phyloP scores from a whole-genome alignment of 2,329 filamentous ascomycete genomes.

The Beauveria scarabaeidicola region DNA sequence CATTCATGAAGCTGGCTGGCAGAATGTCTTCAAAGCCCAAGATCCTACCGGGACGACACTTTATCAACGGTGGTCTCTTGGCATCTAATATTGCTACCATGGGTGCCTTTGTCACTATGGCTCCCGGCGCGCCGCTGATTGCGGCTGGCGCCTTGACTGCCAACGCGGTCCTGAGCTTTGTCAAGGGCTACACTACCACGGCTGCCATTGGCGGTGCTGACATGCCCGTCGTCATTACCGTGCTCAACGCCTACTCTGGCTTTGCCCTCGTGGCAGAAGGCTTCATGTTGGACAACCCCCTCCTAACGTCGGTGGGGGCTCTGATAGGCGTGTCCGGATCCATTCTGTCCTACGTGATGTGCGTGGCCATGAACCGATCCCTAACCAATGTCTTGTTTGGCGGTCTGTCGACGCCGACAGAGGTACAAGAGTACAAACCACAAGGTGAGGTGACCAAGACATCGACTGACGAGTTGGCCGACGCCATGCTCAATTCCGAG shows the following conservation, averaged over 20 bases:
- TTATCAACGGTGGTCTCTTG: constrained; percentile 66
- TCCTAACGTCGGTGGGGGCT: constrained; percentile 77
- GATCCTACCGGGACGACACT: constrained; percentile 63
- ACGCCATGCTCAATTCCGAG: constrained; percentile 66
- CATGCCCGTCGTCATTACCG: constrained; percentile 87
- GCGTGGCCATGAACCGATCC: constrained; percentile 84
- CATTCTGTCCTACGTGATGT: constrained; percentile 81
- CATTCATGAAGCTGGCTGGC: constrained; percentile 79
- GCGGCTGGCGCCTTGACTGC: constrained; percentile 70
- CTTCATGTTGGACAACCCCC: constrained; percentile 81
- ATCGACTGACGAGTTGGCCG: constrained; percentile 71
- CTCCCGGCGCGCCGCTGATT: constrained; percentile 68
- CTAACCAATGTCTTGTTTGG: constrained; percentile 87
- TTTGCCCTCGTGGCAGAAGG: constrained; percentile 87
- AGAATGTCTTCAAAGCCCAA: constrained; percentile 72
- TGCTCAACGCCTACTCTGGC: constrained; percentile 83
- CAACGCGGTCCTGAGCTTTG: constrained; percentile 69
- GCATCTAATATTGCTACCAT: constrained; percentile 73
- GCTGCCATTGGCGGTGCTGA: constrained; percentile 87
- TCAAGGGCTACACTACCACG: constrained; percentile 82
- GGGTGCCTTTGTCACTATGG: constrained; percentile 74
- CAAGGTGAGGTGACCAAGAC: constrained; percentile 74
- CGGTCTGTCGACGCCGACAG: constrained; percentile 46
- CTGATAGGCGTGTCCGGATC: constrained; percentile 84
- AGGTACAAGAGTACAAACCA: constrained; percentile 58